Base-by-base conservation (phyloP, 768 basidiomycete genomes). In the Hericium coralloides region DNA sequence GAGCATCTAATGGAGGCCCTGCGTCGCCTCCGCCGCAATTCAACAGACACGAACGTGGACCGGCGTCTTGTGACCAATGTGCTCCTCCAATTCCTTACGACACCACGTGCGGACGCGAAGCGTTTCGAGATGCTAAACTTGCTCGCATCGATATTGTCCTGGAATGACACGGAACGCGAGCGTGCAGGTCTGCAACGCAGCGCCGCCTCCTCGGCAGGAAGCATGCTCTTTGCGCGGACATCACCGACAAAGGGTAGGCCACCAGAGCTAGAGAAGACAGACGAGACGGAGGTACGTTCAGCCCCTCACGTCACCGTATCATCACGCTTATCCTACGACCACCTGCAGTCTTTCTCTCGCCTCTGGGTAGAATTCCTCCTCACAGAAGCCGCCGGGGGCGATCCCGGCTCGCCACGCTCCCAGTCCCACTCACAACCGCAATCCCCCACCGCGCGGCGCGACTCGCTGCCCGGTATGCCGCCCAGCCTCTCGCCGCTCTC, bases 311-410 rank as follows among this genome's bases (percentile, higher is more conserved):
- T 50, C n/a, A 15, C 2, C 9, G 14, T 23, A 49, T 23, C 9
- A 2, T n/a, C 23, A 5, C 18, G 10, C 12, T 5, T 22, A 43
- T 12, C 45, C 53, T 31, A 17, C 41, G 37, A 50, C 25, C 48
- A 37, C 38, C 23, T 58, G 12, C 62, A 98, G 95, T 95, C 93
- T 0, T 99, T 99, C 74, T 95, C 92, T 39, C 89, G 94, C 49
- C 80, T 98, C 12, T 99, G 94, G 87, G 95, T 99, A 49, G 97
- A 99, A 70, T 99, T 95, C 68, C 79, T 99, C 3, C 84, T 99
- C 60, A 95, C 93, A 22, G 95, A 99, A 74, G 87, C 94, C 0
- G 76, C 80, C 43, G 73, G 74, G 62, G 83, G 73, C 18, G 71
- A 71, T 23, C 57, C 55, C 14, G 31, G 17, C n/a, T 48, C 48